Evolutionary conservation across 352 stramenopile species (phyloP).

Genomic region (Phytophthora pini): DNA sequence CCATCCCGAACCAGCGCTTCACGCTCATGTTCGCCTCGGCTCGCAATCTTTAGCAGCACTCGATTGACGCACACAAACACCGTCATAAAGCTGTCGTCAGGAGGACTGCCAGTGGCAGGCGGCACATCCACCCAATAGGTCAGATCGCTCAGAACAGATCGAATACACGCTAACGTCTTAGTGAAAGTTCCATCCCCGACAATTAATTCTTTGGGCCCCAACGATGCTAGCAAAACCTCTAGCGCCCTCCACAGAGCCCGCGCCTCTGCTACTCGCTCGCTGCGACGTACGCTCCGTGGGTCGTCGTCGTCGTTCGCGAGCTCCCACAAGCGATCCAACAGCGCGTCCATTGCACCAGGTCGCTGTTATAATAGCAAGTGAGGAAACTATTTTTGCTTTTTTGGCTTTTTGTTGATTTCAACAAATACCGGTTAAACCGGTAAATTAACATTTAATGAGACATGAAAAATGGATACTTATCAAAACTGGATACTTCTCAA

Average conservation of each 20-base stretch:
- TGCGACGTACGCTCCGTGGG: slow-evolving; percentile 5
- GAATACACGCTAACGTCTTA: slow-evolving; percentile 49
- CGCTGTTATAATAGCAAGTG: background rate
- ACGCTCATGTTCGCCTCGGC: slow-evolving; percentile 57
- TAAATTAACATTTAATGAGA: no score
- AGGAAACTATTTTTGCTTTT: slow-evolving; percentile 5
- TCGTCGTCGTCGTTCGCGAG: slow-evolving; percentile 39
- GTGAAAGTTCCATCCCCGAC: slow-evolving; percentile 48
- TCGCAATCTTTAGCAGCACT: slow-evolving; percentile 50
- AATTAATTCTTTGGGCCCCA: slow-evolving; percentile 38
- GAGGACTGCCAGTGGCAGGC: background rate
- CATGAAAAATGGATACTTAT: no score
- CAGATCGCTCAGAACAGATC: slow-evolving; percentile 39
- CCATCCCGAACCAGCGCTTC: slow-evolving; percentile 50
- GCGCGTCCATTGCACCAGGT: slow-evolving; percentile 38
- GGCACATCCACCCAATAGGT: slow-evolving; percentile 27
- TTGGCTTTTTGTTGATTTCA: background rate
- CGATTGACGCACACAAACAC: slow-evolving; percentile 52
- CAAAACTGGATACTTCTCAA: no score
- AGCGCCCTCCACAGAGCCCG: slow-evolving; percentile 64
- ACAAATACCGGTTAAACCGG: background rate
- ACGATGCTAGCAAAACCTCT: slow-evolving; percentile 50
- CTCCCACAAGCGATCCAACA: slow-evolving; percentile 52
- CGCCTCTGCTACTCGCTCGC: slow-evolving; percentile 42
- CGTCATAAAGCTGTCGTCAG: slow-evolving; percentile 26